Evolutionary conservation across 495 filamentous ascomycete species (phyloP).

Genomic region (Arthonia radiata): DNA sequence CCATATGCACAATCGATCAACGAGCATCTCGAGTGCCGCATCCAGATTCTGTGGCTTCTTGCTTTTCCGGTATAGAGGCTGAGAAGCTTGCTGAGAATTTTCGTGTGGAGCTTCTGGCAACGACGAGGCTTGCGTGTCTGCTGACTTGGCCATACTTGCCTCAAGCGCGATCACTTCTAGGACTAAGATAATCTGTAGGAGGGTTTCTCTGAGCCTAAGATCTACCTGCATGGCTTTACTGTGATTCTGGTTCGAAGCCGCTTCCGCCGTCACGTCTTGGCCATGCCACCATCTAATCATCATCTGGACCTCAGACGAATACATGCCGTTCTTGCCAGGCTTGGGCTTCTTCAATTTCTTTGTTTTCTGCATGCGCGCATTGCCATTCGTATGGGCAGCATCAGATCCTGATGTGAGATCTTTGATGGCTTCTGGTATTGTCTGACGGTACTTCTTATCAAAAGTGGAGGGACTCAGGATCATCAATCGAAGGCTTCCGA

Average conservation of each 20-base stretch:
- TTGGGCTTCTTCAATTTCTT: conserved; percentile 45
- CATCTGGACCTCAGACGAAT: conserved; percentile 47
- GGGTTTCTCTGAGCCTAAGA: conserved; percentile 32
- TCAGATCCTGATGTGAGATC: conserved; percentile 31
- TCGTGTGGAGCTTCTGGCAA: conserved; percentile 7
- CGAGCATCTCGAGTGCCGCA: conserved; percentile 53
- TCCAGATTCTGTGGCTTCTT: conserved; percentile 33
- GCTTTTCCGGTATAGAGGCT: conserved; percentile 11
- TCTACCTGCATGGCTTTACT: conserved; percentile 10
- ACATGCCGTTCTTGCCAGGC: conserved; percentile 51
- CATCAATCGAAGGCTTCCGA: conserved; percentile 42
- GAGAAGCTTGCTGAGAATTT: conserved; percentile 11
- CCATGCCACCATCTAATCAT: conserved; percentile 53
- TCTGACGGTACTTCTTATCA: conserved; percentile 71
- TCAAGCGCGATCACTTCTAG: conserved; percentile 69
- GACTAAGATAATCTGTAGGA: conserved; percentile 74
- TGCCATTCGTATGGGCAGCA: conserved; percentile 9
- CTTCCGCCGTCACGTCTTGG: conserved; percentile 17
- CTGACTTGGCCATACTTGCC: conserved; percentile 16
- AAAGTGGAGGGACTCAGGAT: conserved; percentile 48
- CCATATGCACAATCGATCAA: conserved; percentile 91
- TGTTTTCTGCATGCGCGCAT: conserved; percentile 18
- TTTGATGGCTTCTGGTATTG: conserved; percentile 39
- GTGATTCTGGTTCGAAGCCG: conserved; percentile 22
- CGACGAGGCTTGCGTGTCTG: conserved; percentile 8